Conservation (phyloP, 2,329 filamentous ascomycete species). For the Aulographum hederae region DNA sequence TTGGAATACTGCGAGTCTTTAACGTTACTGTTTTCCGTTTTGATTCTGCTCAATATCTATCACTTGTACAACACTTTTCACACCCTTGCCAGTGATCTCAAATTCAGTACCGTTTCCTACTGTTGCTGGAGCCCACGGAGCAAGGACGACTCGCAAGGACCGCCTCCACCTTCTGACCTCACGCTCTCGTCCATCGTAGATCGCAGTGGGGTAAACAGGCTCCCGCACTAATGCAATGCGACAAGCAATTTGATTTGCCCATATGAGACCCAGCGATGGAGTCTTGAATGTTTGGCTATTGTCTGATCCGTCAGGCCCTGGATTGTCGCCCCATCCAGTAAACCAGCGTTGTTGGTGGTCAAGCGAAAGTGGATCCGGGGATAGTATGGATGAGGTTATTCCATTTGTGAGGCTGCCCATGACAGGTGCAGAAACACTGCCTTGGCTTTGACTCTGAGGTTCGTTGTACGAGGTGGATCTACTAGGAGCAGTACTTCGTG, state of each 20-base stretch:
- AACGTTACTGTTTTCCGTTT: too few species aligned
- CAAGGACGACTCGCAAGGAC: constrained; percentile 81
- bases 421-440: constrained; percentile 1
- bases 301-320: constrained; percentile 11
- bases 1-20: too few species aligned
- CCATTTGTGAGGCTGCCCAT: constrained; percentile 9
- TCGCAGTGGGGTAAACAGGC: constrained; percentile 12
- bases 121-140: constrained; percentile 47
- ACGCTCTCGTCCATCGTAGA: too few species aligned
- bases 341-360: constrained; percentile 91
- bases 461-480: constrained; percentile 6
- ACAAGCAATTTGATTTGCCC: constrained; percentile 75
- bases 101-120: constrained; percentile 45
- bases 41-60: too few species aligned
- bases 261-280: constrained; percentile 71
- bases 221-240: constrained; percentile 63
- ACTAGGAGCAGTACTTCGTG: background rate
- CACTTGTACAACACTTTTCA: constrained; percentile 8
- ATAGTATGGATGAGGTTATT: constrained; percentile 20
- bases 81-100: constrained; percentile 52
- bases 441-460: constrained; percentile 3
- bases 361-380: constrained; percentile 44
- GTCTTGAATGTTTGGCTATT: constrained; percentile 42
- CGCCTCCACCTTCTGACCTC: constrained; percentile 20
- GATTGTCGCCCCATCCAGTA: constrained; percentile 73